phyloP scores from a whole-genome alignment of 495 filamentous ascomycete genomes.

The Echria macrotheca region DNA sequence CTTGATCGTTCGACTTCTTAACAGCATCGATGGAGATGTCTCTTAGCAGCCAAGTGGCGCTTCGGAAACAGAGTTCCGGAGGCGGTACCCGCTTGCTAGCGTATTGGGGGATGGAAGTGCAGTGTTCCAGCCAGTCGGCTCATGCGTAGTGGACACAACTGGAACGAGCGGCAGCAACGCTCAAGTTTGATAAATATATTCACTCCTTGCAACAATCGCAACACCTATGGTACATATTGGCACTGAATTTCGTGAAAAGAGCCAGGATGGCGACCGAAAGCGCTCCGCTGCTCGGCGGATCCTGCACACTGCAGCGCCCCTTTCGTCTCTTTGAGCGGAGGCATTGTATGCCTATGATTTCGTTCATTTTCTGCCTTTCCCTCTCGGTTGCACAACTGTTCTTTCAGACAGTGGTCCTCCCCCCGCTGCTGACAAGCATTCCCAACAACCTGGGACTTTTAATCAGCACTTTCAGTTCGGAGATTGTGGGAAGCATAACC shows the following conservation, averaged over 20 bases:
- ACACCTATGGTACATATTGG: background rate
- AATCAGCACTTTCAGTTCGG: constrained; percentile 10
- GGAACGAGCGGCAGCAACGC: constrained; percentile 1
- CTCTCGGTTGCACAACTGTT: constrained; percentile 6
- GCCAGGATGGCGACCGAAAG: constrained; percentile 7
- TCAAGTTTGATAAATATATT: background rate
- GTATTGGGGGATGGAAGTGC: background rate
- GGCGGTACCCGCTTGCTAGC: background rate
- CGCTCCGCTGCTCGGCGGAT: background rate
- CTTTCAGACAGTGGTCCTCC: constrained; percentile 5
- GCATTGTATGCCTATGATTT: constrained; percentile 5
- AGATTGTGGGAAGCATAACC: constrained; percentile 8
- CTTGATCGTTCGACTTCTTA: too few species aligned
- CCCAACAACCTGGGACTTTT: constrained; percentile 9
- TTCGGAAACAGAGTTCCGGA: constrained; percentile 2
- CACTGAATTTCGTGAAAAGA: constrained; percentile 1
- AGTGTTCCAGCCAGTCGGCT: background rate
- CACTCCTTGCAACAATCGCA: background rate
- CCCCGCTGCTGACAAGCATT: constrained; percentile 3
- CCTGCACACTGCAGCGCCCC: background rate
- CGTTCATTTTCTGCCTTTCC: constrained; percentile 7
- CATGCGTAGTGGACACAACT: background rate
- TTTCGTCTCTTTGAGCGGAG: constrained; percentile 6
- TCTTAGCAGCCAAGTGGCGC: background rate
- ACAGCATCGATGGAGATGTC: background rate